phyloP scores from a whole-genome alignment of 805 yeast genomes.

The Metschnikowia baotianmanensis region DNA sequence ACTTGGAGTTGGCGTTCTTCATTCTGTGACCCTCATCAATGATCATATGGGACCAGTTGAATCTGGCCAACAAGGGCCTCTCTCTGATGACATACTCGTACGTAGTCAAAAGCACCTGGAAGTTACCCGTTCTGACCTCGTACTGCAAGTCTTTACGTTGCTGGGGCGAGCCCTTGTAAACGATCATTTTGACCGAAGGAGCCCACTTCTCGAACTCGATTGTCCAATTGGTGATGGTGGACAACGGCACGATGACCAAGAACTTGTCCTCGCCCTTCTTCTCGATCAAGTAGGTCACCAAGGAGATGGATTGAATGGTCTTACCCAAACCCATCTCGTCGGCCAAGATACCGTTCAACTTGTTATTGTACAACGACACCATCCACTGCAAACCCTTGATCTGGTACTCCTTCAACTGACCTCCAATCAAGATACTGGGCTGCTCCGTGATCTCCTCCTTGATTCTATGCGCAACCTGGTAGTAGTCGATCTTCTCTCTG shows the following conservation, averaged over 20 bases:
- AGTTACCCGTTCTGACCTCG: slow-evolving; percentile 64
- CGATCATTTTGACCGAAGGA: slow-evolving; percentile 66
- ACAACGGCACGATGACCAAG: slow-evolving; percentile 77
- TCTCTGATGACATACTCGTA: slow-evolving; percentile 81
- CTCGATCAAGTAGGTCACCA: slow-evolving; percentile 69
- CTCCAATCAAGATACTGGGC: slow-evolving; percentile 71
- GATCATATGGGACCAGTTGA: slow-evolving; percentile 82
- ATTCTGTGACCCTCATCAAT: slow-evolving; percentile 90
- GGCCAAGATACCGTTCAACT: slow-evolving; percentile 61
- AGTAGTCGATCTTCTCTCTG: slow-evolving; percentile 70
- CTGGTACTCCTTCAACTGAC: slow-evolving; percentile 75
- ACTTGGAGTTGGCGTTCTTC: slow-evolving; percentile 75
- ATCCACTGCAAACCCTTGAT: slow-evolving; percentile 64
- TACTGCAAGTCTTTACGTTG: slow-evolving; percentile 65
- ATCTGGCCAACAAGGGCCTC: slow-evolving; percentile 63
- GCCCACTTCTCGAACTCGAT: slow-evolving; percentile 88
- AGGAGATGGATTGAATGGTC: slow-evolving; percentile 74
- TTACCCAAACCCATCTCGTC: slow-evolving; percentile 71
- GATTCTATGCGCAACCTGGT: slow-evolving; percentile 76
- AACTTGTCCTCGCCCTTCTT: slow-evolving; percentile 67
- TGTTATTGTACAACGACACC: slow-evolving; percentile 61
- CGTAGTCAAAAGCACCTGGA: slow-evolving; percentile 75
- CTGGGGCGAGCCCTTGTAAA: slow-evolving; percentile 75
- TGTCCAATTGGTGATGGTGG: slow-evolving; percentile 85
- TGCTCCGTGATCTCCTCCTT: slow-evolving; percentile 66